These are phyloP conservation scores for Colletotrichum salicis DNA, from an alignment of 2,329 filamentous ascomycete genomes.

Conservation along the genomic window DNA sequence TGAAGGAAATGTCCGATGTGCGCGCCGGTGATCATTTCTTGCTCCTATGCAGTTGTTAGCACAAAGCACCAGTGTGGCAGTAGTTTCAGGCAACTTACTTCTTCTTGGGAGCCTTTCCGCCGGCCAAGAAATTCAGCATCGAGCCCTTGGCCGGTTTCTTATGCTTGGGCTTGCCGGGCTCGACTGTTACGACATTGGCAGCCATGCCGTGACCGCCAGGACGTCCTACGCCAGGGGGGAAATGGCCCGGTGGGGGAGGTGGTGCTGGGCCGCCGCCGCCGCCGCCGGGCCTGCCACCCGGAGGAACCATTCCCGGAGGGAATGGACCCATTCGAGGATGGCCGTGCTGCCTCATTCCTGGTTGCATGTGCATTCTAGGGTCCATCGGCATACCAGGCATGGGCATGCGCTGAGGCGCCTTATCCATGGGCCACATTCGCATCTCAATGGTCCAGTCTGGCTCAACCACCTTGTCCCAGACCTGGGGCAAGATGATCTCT, in stretches of 20 bases:
- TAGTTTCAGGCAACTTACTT: constrained; percentile 40
- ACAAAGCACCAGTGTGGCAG: background rate
- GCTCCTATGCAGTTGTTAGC: constrained; percentile 7
- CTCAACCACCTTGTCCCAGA: constrained; percentile 85
- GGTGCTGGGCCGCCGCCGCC: background rate
- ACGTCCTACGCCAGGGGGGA: background rate
- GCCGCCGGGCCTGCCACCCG: constrained; percentile 20
- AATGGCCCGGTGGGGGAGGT: constrained; percentile 13
- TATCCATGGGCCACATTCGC: constrained; percentile 70
- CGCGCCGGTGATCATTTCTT: constrained; percentile 40
- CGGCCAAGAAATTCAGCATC: constrained; percentile 47
- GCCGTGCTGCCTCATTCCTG: background rate
- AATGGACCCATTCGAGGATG: background rate
- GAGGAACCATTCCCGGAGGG: constrained; percentile 13
- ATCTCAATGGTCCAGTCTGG: constrained; percentile 79
- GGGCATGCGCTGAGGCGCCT: constrained; percentile 13
- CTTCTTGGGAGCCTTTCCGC: constrained; percentile 44
- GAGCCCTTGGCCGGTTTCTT: constrained; percentile 41
- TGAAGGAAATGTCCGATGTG: background rate
- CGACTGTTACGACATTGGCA: constrained; percentile 40
- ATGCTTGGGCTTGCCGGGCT: constrained; percentile 39
- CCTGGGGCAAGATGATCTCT: constrained; percentile 82
- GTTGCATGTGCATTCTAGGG: background rate
- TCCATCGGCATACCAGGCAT: constrained; percentile 4
- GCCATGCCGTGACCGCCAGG: background rate